A percentile compares a stretch with the other conserved stretches of the same genome.
phyloP scores from a whole-genome alignment of 2,329 filamentous ascomycete genomes.

The Cladosporium colombiae region DNA sequence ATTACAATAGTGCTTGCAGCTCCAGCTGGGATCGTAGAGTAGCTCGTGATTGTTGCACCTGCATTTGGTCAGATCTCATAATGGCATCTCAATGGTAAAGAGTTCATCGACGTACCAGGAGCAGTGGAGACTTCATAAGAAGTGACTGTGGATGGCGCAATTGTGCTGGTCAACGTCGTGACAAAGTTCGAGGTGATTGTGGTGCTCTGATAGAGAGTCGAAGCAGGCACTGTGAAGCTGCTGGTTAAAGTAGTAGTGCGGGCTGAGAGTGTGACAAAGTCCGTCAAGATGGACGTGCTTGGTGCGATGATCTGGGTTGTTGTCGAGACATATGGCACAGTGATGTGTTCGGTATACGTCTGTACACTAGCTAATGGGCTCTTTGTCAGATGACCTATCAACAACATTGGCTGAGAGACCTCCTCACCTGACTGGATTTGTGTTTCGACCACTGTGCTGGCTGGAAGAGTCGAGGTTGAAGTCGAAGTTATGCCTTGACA shows the following conservation, averaged over 20 bases:
- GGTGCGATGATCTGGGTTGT: not conserved
- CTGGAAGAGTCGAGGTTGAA: slow-evolving; percentile 4
- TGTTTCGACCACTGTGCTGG: not conserved
- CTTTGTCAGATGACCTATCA: not conserved
- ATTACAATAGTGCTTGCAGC: not conserved
- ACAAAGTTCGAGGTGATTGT: slow-evolving; percentile 6
- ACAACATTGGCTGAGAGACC: not conserved
- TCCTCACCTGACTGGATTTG: slow-evolving; percentile 15
- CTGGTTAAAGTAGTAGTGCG: slow-evolving; percentile 3
- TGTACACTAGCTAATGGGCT: not conserved
- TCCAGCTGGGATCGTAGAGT: not conserved
- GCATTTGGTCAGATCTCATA: not conserved
- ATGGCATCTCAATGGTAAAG: not conserved
- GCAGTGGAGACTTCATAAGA: slow-evolving; percentile 3
- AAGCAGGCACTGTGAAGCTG: slow-evolving; percentile 4
- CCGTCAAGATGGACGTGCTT: not conserved
- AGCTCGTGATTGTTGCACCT: slow-evolving; percentile 11
- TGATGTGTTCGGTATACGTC: slow-evolving; percentile 9
- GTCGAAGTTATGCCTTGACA: slow-evolving; percentile 6
- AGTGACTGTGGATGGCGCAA: slow-evolving; percentile 8
- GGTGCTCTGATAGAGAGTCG: not conserved
- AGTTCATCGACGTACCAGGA: not conserved
- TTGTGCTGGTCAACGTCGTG: slow-evolving; percentile 5
- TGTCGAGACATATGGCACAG: slow-evolving; percentile 3
- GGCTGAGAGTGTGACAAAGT: not conserved